Evolutionary conservation across 805 yeast genomes (phyloP).

Genomic region (Yamadazyma kitorensis): DNA sequence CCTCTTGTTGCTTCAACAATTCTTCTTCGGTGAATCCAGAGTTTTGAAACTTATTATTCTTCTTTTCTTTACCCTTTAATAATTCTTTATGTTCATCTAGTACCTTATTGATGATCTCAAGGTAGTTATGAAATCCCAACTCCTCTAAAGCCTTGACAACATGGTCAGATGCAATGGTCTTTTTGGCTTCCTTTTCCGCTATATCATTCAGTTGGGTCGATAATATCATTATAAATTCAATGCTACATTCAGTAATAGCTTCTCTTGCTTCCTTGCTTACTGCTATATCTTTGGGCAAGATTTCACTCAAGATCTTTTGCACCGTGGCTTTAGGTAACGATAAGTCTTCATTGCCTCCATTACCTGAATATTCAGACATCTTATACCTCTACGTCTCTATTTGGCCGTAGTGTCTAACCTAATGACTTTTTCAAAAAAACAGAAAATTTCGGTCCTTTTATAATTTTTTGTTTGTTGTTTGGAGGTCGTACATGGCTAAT

Average conservation of each 20-base stretch:
- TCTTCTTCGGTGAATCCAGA: constrained; percentile 93
- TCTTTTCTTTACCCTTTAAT: constrained; percentile 83
- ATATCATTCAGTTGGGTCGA: constrained; percentile 93
- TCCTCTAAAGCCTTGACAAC: constrained; percentile 86
- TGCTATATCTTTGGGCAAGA: constrained; percentile 81
- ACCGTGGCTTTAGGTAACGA: constrained; percentile 76
- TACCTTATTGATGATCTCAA: constrained; percentile 76
- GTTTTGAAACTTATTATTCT: constrained; percentile 88
- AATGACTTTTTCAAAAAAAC: too few relatives aligned
- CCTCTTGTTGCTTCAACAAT: constrained; percentile 86
- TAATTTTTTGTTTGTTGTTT: too few relatives aligned
- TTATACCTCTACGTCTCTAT: too few relatives aligned
- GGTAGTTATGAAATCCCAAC: constrained; percentile 81
- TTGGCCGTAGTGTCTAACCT: too few relatives aligned
- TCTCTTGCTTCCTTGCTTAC: constrained; percentile 93
- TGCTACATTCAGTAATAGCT: constrained; percentile 92
- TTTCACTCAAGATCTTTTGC: constrained; percentile 88
- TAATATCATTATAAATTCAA: constrained; percentile 91
- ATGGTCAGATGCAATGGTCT: constrained; percentile 95
- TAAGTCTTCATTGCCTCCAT: constrained; percentile 36
- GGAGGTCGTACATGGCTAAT: too few relatives aligned
- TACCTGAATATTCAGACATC: constrained; percentile 41
- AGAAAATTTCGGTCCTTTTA: too few relatives aligned
- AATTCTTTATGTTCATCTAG: constrained; percentile 84
- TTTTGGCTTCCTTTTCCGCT: constrained; percentile 93